These are phyloP conservation scores for Saccharomycopsis hybrid DNA, from an alignment of 1,139 yeast genomes.

Conservation along the genomic window DNA sequence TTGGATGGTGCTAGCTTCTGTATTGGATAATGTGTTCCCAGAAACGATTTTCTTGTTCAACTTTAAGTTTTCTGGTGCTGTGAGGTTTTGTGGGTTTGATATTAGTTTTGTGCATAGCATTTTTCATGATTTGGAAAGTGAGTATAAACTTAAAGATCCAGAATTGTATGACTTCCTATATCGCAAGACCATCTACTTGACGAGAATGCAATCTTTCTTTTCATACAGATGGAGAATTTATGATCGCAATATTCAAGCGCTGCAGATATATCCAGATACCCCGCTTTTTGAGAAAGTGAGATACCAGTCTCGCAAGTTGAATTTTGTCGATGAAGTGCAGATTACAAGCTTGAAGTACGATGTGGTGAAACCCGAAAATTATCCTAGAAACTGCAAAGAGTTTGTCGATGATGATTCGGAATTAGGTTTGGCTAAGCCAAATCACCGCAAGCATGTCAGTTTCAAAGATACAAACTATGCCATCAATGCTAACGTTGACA, in stretches of 20 bases:
- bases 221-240: constrained; percentile 9
- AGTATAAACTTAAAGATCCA: neutral
- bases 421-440: neutral
- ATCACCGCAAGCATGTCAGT: neutral
- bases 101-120: constrained; percentile 1
- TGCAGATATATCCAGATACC: constrained; percentile 3
- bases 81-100: constrained; percentile 1
- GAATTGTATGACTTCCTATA: constrained; percentile 4
- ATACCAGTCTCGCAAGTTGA: constrained; percentile 4
- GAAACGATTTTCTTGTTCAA: constrained; percentile 7
- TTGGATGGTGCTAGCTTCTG: constrained; percentile 5
- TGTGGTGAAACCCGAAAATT: constrained; percentile 5
- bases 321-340: constrained; percentile 8
- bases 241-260: neutral
- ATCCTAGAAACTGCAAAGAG: constrained; percentile 5
- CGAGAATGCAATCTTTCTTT: constrained; percentile 6
- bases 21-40: constrained; percentile 14
- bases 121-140: constrained; percentile 1
- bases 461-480: constrained; percentile 5
- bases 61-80: constrained; percentile 5
- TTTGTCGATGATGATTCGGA: constrained; percentile 7
- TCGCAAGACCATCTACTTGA: constrained; percentile 7
- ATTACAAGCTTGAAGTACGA: neutral
- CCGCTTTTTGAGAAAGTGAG: constrained; percentile 7
- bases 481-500: constrained; percentile 2